Percentiles rank a stretch among this genome's conserved stretches.
These are phyloP conservation scores for Bipolaris zeicola DNA, from an alignment of 2,329 filamentous ascomycete genomes.

Conservation along the genomic window DNA sequence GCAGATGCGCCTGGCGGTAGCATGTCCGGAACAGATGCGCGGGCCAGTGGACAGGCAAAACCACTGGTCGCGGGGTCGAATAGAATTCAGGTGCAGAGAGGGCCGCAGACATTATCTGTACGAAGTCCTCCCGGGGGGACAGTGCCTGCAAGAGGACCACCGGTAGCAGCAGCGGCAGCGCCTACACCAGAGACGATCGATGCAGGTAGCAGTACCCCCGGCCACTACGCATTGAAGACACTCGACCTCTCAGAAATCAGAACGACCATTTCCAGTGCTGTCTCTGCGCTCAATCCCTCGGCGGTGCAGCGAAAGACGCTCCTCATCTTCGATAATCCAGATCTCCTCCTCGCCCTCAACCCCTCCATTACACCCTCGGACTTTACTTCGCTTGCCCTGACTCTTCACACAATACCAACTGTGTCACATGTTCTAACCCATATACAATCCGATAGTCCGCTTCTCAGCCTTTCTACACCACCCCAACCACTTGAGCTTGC, in stretches of 20 bases:
- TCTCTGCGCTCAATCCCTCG: slow-evolving; percentile 25
- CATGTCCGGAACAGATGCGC: not conserved
- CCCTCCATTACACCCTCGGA: slow-evolving; percentile 26
- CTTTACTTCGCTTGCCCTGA: slow-evolving; percentile 35
- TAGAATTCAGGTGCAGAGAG: slow-evolving; percentile 2
- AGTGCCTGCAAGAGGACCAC: slow-evolving; percentile 22
- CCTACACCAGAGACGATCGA: slow-evolving; percentile 6
- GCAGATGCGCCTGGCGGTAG: slow-evolving; percentile 14
- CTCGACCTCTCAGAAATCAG: slow-evolving; percentile 35
- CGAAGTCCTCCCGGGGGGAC: slow-evolving; percentile 27
- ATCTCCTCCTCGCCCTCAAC: slow-evolving; percentile 49
- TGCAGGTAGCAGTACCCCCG: slow-evolving; percentile 7
- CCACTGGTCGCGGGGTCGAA: not conserved
- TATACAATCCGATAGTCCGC: slow-evolving; percentile 72
- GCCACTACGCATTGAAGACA: slow-evolving; percentile 32
- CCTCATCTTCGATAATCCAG: slow-evolving; percentile 54
- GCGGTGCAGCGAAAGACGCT: slow-evolving; percentile 37
- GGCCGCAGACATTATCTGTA: slow-evolving; percentile 17
- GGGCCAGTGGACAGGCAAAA: slow-evolving; percentile 6
- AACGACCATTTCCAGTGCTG: slow-evolving; percentile 33
- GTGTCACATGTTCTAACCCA: slow-evolving; percentile 69
- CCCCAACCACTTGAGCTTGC: slow-evolving; percentile 45
- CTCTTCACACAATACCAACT: slow-evolving; percentile 56
- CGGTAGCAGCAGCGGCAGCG: slow-evolving; percentile 1
- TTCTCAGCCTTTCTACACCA: slow-evolving; percentile 62